Evolutionary conservation across 2,329 filamentous ascomycete genomes (phyloP), one percentile per base, ranked within the genome.

Genomic region (Penicillium sp.): DNA sequence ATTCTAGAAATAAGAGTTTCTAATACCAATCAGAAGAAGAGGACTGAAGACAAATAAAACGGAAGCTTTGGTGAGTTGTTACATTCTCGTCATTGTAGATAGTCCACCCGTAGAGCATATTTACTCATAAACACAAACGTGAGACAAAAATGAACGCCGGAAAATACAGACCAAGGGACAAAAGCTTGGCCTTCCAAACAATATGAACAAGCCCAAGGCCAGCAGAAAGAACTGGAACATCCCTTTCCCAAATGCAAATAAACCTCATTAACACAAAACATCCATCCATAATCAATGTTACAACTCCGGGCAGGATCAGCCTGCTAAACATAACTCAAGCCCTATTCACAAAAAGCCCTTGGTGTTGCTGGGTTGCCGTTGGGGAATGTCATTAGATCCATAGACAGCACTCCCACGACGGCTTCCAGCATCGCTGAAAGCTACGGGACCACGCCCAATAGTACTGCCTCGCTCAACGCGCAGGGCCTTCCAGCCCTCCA

Each of bases 401-500:
- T 70, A 75, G 27, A 63, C 72, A 53, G 68, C 73, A 59, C 74
- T 77, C 41, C 72, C 72, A 31, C 72, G 70, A 44, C 73, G 72
- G 61, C 71, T 78, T 57, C 70, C 73, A 36, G 71, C 64, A 34
- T 79, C 76, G 43, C 73, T 76, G 46, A 77, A 63, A 39, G 67
- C 63, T 57, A 73, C 68, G 45, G 67, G 60, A 50, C 56, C 56
- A 43, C 68, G 68, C 45, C 68, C 70, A 40, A 73, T 62, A 23
- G 65, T 65, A 58, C 72, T 75, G 6, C 75, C 76, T 53, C 81
- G 86, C 68, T 92, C 89, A 60, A 85, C 79, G 34, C 89, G 81
- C 29, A 92, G 76, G 16, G 79, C 80, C 72, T 93, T 95, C 84
- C 88, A 90, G 2, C 86, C 87, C 65, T 95, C 92, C 9, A 97